Evolutionary conservation across 768 basidiomycete genomes (phyloP), one percentile per base, ranked within the genome.

Genomic region (Naematelia aurantialba): DNA sequence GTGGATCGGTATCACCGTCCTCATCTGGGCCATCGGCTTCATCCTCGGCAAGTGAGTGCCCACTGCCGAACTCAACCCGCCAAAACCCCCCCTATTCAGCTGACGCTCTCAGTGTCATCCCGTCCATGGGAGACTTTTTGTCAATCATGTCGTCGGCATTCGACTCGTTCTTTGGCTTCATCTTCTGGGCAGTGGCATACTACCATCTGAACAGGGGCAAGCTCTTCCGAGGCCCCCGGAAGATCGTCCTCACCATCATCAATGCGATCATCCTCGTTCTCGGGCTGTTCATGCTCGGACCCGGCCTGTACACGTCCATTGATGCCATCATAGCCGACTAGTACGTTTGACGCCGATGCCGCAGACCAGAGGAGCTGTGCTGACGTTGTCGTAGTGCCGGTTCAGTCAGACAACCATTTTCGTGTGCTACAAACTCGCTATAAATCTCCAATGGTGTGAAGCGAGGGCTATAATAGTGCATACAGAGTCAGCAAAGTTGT

Each of bases 161-260:
- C 46, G 70, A 72, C 62, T 65, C 63, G 22, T 72, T 72, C 70
- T 72, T 65, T 51, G 70, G 70, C 26, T 72, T 72, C 66, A 72
- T 72, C 60, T 72, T 65, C 66, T 72, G 70, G 70, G 60, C 68
- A 5, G 70, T 69, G 5, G 70, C 70, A 22, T 72, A 72, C 58
- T 72, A 59, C 49, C 70, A 69, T 61, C 47, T 72, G 46, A 69
- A 72, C 65, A 46, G 47, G 24, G 58, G 56, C 22, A 39, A 59
- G 31, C 54, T 69, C 17, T 69, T 45, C 24, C 19, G 54, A 21
- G 25, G 22, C 26, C 57, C 68, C 29, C 52, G 54, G 49, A 60
- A 56, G 51, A 65, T 48, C 21, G 44, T 50, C 11, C 42, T 63
- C 53, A 61, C 61, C 31, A 54, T 69, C 17, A 42, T 63, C 58